Percentiles rank a stretch among this genome's conserved stretches.
These are phyloP conservation scores for Darksidea phi DNA, from an alignment of 495 filamentous ascomycete species.

Conservation along the genomic window DNA sequence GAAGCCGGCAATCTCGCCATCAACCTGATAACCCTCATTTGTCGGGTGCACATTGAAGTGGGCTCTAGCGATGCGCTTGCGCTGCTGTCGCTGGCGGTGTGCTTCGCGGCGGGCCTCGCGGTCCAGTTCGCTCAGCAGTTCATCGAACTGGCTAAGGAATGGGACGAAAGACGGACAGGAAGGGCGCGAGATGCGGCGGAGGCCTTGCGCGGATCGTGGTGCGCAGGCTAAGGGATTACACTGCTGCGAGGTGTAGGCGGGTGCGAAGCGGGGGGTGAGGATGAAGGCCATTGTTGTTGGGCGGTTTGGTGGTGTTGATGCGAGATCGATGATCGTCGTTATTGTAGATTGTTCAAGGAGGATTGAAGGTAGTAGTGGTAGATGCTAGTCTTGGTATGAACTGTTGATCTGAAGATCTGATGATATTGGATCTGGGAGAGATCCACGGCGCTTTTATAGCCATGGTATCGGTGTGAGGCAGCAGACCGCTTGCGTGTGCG, in stretches of 20 bases:
- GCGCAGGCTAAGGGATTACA: constrained; percentile 15
- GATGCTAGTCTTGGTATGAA: constrained; percentile 10
- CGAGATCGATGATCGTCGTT: constrained; percentile 10
- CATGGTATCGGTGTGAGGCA: constrained; percentile 17
- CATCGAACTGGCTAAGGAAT: constrained; percentile 28
- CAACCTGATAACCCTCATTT: constrained; percentile 24
- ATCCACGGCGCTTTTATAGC: constrained; percentile 19
- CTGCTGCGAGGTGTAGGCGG: constrained; percentile 12
- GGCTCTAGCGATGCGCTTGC: constrained; percentile 22
- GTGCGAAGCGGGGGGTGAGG: constrained; percentile 28
- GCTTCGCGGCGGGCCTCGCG: constrained; percentile 21
- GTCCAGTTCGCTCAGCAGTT: constrained; percentile 24
- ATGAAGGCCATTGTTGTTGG: constrained; percentile 31
- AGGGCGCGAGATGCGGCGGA: not conserved
- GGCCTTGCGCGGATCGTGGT: not conserved
- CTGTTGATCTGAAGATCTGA: constrained; percentile 18
- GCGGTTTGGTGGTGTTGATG: not conserved
- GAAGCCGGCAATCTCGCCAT: constrained; percentile 31
- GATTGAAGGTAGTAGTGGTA: constrained; percentile 12
- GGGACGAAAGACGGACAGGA: constrained; percentile 17
- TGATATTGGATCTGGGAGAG: constrained; percentile 3
- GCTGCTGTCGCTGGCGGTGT: constrained; percentile 18
- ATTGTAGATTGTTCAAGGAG: not conserved
- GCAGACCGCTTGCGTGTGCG: constrained; percentile 6
- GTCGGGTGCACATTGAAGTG: constrained; percentile 29